Conservation (phyloP, 768 basidiomycete species). For the Collybia sordida region DNA sequence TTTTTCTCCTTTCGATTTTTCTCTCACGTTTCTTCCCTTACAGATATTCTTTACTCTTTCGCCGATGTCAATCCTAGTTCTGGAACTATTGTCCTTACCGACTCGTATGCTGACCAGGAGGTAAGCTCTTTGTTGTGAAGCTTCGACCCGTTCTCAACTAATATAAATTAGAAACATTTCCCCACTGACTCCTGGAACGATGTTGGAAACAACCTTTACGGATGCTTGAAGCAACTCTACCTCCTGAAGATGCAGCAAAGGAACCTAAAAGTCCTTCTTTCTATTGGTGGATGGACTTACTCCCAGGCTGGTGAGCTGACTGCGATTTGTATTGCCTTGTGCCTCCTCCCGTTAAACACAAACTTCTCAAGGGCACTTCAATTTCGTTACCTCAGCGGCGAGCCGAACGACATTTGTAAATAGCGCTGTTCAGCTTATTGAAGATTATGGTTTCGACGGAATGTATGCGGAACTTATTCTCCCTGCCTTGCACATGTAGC, state of each 20-base stretch:
- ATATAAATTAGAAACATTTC: conserved; percentile 58
- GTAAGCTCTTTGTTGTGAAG: conserved; percentile 24
- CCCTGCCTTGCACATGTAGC: background rate
- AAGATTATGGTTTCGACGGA: conserved; percentile 82
- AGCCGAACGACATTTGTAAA: conserved; percentile 58
- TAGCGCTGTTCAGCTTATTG: conserved; percentile 60
- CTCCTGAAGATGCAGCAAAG: conserved; percentile 62
- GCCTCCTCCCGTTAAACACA: background rate
- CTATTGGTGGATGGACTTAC: conserved; percentile 68
- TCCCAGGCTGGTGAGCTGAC: conserved; percentile 48
- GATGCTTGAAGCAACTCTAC: conserved; percentile 74
- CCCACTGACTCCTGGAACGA: conserved; percentile 74
- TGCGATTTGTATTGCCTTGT: background rate
- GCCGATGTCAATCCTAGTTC: conserved; percentile 65
- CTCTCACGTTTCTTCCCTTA: background rate
- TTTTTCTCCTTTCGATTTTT: background rate
- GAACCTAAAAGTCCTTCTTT: conserved; percentile 50
- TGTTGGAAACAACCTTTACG: conserved; percentile 75
- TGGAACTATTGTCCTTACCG: conserved; percentile 66
- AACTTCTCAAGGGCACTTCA: conserved; percentile 51
- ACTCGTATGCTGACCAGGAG: conserved; percentile 73
- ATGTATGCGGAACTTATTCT: conserved; percentile 40
- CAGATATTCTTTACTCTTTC: conserved; percentile 74
- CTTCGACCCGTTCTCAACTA: conserved; percentile 11
- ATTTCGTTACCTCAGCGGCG: conserved; percentile 53